Evolutionary conservation across 176 grass and related monocot genomes (phyloP).

Genomic region (Dactylis glomerata): DNA sequence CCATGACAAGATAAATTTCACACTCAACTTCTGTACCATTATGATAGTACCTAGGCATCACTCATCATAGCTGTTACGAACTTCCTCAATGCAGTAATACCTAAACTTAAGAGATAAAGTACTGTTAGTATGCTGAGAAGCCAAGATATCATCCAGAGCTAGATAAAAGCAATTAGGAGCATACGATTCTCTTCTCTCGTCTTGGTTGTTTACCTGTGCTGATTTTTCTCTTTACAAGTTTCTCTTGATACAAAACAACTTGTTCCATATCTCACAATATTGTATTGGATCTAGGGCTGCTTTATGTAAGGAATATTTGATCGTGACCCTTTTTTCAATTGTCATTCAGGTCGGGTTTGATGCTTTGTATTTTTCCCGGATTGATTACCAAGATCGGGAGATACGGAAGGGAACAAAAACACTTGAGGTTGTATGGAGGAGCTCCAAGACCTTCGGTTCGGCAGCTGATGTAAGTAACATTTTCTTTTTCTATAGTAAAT

Average conservation of each 20-base stretch:
- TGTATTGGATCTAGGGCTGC: too few relatives aligned
- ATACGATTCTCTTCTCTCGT: not conserved
- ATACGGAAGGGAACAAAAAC: slow-evolving; percentile 67
- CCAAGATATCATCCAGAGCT: slow-evolving; percentile 2
- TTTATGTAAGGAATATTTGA: too few relatives aligned
- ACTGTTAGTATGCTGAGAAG: not conserved
- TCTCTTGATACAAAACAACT: not conserved
- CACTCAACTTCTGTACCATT: not conserved
- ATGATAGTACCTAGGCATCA: not conserved
- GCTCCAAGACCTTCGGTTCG: slow-evolving; percentile 75
- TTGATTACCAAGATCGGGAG: slow-evolving; percentile 91
- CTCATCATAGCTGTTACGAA: not conserved
- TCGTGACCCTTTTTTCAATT: too few relatives aligned
- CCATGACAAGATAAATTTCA: not conserved
- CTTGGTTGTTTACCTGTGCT: not conserved
- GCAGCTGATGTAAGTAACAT: slow-evolving; percentile 66
- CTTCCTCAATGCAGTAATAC: not conserved
- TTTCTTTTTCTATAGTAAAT: slow-evolving; percentile 19
- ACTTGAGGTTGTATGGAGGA: slow-evolving; percentile 88
- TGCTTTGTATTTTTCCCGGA: slow-evolving; percentile 89
- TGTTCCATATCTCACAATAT: not conserved
- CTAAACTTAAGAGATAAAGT: not conserved
- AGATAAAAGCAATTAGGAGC: not conserved
- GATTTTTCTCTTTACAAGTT: not conserved
- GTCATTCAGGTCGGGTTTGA: slow-evolving; percentile 82